Percentiles rank a stretch among this genome's conserved stretches.
Conservation (phyloP, 2,329 filamentous ascomycete genomes). For the Diaporthe amygdali region DNA sequence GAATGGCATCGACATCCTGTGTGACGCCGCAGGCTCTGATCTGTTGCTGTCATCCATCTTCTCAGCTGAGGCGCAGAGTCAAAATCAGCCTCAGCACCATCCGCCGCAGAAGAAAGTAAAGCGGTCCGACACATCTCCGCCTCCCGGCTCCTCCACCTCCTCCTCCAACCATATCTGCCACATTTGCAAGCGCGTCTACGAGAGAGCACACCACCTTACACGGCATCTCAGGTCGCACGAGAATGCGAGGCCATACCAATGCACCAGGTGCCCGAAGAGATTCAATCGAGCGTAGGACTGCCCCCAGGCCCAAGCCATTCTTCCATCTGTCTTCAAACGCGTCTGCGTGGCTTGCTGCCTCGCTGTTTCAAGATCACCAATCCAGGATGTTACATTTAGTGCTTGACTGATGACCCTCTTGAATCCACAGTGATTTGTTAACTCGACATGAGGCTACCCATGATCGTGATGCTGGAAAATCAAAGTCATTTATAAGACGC, state of each 20-base stretch:
- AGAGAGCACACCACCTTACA: conserved; percentile 36
- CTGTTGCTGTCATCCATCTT: background rate
- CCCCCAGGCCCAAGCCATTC: background rate
- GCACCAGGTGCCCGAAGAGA: conserved; percentile 35
- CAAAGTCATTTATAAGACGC: conserved; percentile 33
- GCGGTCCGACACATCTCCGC: conserved; percentile 22
- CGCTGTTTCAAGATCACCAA: background rate
- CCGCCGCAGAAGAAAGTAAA: conserved; percentile 13
- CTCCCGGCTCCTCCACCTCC: conserved; percentile 18
- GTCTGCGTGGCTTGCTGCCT: background rate
- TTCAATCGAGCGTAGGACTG: conserved; percentile 36
- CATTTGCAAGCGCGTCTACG: conserved; percentile 35
- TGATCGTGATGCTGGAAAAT: conserved; percentile 33
- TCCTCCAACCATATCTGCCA: conserved; percentile 29
- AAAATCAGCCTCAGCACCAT: conserved; percentile 17
- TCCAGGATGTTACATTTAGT: background rate
- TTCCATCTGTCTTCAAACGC: background rate
- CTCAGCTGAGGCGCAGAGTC: background rate
- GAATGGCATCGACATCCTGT: conserved; percentile 36
- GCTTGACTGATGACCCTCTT: background rate
- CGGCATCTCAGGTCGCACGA: conserved; percentile 36
- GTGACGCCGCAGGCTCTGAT: conserved; percentile 33
- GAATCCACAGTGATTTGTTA: conserved; percentile 31
- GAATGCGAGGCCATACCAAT: conserved; percentile 35
- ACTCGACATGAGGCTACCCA: conserved; percentile 37